A percentile compares a stretch with the other conserved stretches of the same genome.
phyloP scores from a whole-genome alignment of 176 grass and related monocot genomes.

The Juncus effusus region DNA sequence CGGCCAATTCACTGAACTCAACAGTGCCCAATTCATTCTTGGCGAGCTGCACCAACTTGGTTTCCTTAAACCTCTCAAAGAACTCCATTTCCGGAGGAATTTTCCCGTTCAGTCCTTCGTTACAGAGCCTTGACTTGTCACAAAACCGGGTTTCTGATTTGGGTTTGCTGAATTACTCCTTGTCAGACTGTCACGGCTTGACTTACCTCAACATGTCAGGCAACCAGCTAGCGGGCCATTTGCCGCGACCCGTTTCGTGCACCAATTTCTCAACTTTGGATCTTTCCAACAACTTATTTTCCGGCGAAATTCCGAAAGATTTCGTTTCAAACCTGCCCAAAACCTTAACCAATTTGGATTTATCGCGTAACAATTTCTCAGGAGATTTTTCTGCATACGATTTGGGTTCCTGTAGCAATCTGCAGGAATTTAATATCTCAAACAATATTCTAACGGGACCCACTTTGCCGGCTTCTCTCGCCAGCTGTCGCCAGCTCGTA shows the following conservation, averaged over 20 bases:
- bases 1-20: slow-evolving; percentile 69
- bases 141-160: slow-evolving; percentile 51
- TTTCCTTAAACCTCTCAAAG: slow-evolving; percentile 57
- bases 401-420: slow-evolving; percentile 54
- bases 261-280: slow-evolving; percentile 47
- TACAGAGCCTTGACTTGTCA: slow-evolving; percentile 67
- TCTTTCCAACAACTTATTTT: slow-evolving; percentile 71
- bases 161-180: slow-evolving; percentile 62
- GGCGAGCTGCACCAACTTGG: slow-evolving; percentile 40
- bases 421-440: slow-evolving; percentile 62
- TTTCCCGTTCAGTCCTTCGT: slow-evolving; percentile 51
- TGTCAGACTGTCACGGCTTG: slow-evolving; percentile 53
- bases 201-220: slow-evolving; percentile 80
- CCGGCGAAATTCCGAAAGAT: slow-evolving; percentile 42
- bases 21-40: slow-evolving; percentile 58
- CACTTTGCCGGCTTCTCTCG: slow-evolving; percentile 38
- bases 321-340: slow-evolving; percentile 39
- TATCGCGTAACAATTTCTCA: slow-evolving; percentile 76
- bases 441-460: slow-evolving; percentile 47
- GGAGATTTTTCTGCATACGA: slow-evolving; percentile 59
- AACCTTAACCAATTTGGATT: slow-evolving; percentile 39
- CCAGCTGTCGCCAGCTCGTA: slow-evolving; percentile 48
- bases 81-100: slow-evolving; percentile 50
- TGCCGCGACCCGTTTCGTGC: slow-evolving; percentile 49
- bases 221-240: slow-evolving; percentile 51